Evolutionary conservation across 179 eudicot species (phyloP), one percentile per base, ranked within the genome.

Genomic region (Corrigiola litoralis): DNA sequence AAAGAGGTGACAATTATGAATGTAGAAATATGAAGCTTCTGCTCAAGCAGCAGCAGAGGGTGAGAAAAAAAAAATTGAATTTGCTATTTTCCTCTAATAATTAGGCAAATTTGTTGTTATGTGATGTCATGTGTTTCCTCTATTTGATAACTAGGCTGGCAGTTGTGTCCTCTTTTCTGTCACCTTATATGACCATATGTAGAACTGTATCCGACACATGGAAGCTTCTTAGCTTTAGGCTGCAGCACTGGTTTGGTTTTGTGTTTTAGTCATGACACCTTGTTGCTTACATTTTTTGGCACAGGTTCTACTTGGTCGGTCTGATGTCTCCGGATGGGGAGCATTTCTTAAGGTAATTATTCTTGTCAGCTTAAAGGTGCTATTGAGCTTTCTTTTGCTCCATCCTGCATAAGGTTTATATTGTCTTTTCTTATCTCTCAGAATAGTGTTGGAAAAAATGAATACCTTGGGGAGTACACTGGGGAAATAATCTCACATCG

Each of bases 271-370:
- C 49, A n/a, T 68, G 66, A 67, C 61, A 66, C 49, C 16, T 16
- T 33, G 37, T 41, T 72, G 58, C 20, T 62, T 38, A 13, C 38
- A 6, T 63, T 49, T 59, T 42, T 25, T 56, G 58, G 55, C 52
- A 38, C 86, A 94, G 99, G 99, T 90, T 70, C 67, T 94, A 72
- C 94, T 94, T 67, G 99, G 99, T 69, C 80, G 89, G 72, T 94
- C 99, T 46, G 97, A 94, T 65, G 88, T 94, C 20, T 94, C 99
- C 66, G 99, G 99, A 2, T 94, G 99, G 99, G 99, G 99, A 58
- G 99, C 99, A 66, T 94, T 94, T 80, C 79, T 94, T 58, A 94
- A 94, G 97, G 99, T 90, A 70, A 59, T 42, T 65, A 38, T 41
- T 62, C 23, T 16, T 66, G n/a, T 21, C 14, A 36, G 17, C 61